Evolutionary conservation across 306 rosid genomes (phyloP).

Genomic region (Lablab purpureus): DNA sequence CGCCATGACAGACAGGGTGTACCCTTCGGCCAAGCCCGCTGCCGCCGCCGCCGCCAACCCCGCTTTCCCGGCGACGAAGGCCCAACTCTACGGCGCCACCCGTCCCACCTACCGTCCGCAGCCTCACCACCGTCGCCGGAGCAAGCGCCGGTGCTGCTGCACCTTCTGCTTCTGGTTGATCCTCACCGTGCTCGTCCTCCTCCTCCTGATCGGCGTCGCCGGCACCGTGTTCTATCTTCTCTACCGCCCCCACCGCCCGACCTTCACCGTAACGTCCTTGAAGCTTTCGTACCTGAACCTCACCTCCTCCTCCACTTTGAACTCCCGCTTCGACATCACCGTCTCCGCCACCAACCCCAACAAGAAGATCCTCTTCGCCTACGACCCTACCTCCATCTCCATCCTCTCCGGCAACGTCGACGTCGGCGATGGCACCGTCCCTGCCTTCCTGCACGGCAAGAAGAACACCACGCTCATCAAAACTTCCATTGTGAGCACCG

Average conservation of each 20-base stretch:
- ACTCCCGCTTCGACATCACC: slow-evolving; percentile 50
- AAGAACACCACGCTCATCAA: slow-evolving; percentile 75
- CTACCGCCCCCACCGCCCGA: slow-evolving; percentile 68
- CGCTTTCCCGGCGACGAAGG: slow-evolving; percentile 72
- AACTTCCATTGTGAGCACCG: slow-evolving; percentile 49
- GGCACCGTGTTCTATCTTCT: slow-evolving; percentile 68
- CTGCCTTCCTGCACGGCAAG: slow-evolving; percentile 61
- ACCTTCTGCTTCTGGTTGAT: slow-evolving; percentile 71
- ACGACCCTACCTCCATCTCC: slow-evolving; percentile 41
- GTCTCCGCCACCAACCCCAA: slow-evolving; percentile 54
- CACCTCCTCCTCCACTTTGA: slow-evolving; percentile 47
- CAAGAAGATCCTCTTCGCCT: slow-evolving; percentile 42
- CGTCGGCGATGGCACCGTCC: slow-evolving; percentile 50
- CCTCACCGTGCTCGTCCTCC: slow-evolving; percentile 57
- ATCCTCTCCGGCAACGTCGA: slow-evolving; percentile 39
- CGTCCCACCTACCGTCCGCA: slow-evolving; percentile 88
- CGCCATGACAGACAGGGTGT: slow-evolving; percentile 75
- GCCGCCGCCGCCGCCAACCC: slow-evolving; percentile 38
- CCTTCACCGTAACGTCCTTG: slow-evolving; percentile 50
- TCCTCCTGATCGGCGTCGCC: slow-evolving; percentile 64
- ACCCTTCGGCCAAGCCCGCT: slow-evolving; percentile 68
- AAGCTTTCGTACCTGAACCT: slow-evolving; percentile 52
- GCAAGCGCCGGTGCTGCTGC: slow-evolving; percentile 75
- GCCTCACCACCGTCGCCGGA: slow-evolving; percentile 65
- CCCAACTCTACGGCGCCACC: slow-evolving; percentile 79